Percentiles rank a stretch among this genome's conserved stretches.
These are phyloP conservation scores for Penicillium canariense DNA, from an alignment of 495 filamentous ascomycete species.

Conservation along the genomic window DNA sequence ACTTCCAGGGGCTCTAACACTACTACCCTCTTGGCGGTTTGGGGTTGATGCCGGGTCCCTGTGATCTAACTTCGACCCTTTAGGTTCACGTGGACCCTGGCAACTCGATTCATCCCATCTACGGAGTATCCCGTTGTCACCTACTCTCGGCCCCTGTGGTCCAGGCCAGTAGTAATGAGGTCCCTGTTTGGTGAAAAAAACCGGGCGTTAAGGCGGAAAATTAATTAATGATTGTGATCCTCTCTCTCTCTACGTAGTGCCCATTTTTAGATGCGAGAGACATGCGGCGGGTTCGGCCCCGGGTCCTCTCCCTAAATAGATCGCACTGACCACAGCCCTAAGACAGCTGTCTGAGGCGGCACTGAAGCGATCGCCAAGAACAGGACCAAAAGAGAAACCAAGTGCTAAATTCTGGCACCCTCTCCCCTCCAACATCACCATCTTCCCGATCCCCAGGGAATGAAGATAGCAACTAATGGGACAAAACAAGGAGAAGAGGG, in stretches of 20 bases:
- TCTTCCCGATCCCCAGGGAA: neutral
- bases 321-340: neutral
- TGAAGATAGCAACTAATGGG: neutral
- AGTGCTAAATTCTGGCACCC: no score
- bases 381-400: no score
- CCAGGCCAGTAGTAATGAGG: no score
- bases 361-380: neutral
- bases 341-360: neutral
- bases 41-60: neutral
- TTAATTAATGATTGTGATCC: neutral
- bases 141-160: no score
- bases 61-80: neutral
- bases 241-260: neutral
- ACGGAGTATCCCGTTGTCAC: no score
- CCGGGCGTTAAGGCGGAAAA: no score
- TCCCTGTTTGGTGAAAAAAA: no score
- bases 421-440: neutral
- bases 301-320: neutral
- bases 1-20: neutral
- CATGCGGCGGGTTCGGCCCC: neutral
- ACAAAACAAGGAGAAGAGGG: neutral
- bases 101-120: neutral
- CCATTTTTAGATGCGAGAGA: neutral
- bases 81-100: neutral
- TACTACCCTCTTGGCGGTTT: conserved; percentile 3